Evolutionary conservation across 345 rosid species (phyloP).

Genomic region (Litchi chinensis): DNA sequence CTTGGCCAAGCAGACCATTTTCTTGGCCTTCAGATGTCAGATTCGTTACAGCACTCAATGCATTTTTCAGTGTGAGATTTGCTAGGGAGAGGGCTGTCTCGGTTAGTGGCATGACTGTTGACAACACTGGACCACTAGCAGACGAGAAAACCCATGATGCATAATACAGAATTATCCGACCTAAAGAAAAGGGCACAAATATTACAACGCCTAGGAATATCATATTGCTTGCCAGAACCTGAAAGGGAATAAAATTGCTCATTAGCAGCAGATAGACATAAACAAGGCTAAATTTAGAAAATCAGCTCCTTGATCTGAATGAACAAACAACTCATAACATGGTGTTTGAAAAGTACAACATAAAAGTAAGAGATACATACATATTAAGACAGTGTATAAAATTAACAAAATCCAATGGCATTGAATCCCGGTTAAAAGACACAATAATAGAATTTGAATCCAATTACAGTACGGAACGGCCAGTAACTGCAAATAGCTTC

Average conservation of each 20-base stretch:
- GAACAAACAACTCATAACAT: not conserved
- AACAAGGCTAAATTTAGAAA: not conserved
- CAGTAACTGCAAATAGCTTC: not conserved
- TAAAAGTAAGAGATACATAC: not conserved
- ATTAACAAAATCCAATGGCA: not conserved
- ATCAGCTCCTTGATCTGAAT: not conserved
- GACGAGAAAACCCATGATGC: constrained; percentile 83
- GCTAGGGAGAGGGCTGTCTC: constrained; percentile 76
- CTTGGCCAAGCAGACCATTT: constrained; percentile 56
- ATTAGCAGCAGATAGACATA: not conserved
- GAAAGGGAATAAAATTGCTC: constrained; percentile 34
- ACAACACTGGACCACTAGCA: constrained; percentile 69
- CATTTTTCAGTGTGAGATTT: constrained; percentile 68
- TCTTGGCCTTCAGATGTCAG: constrained; percentile 75
- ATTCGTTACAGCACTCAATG: constrained; percentile 74
- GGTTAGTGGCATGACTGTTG: constrained; percentile 62
- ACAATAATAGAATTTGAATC: not conserved
- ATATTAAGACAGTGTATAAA: not conserved
- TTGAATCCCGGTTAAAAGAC: not conserved
- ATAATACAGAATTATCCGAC: constrained; percentile 73
- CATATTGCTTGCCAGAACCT: constrained; percentile 99
- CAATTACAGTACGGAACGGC: not conserved
- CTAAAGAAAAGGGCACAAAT: constrained; percentile 89
- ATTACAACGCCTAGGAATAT: constrained; percentile 97
- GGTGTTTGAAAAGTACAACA: not conserved